Percentiles rank a stretch among this genome's conserved stretches.
Conservation (phyloP, 176 grass and related monocot genomes). For the Ananas comosus region DNA sequence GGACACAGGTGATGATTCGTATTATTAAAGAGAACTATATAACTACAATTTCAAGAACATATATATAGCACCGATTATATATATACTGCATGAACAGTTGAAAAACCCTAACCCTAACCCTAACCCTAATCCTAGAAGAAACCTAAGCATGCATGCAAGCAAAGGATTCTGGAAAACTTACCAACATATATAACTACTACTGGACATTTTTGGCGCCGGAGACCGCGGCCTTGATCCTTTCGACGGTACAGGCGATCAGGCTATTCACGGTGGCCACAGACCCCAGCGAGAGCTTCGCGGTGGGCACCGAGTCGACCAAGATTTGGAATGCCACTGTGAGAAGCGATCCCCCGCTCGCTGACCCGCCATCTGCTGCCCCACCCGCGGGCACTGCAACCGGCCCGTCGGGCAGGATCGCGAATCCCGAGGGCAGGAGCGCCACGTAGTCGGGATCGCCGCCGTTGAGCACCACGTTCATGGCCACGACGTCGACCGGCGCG, state of each 20-base stretch:
- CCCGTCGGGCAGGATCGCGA: slow-evolving; percentile 73
- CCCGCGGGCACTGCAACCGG: background rate
- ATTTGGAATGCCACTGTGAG: slow-evolving; percentile 89
- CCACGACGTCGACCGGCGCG: slow-evolving; percentile 66
- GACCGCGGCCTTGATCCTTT: slow-evolving; percentile 75
- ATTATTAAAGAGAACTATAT: no score
- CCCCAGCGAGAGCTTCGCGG: slow-evolving; percentile 75
- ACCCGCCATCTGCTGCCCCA: background rate
- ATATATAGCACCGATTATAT: no score
- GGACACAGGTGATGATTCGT: no score
- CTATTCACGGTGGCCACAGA: slow-evolving; percentile 84
- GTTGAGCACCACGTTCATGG: slow-evolving; percentile 80
- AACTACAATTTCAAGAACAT: no score
- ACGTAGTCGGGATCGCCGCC: slow-evolving; percentile 73
- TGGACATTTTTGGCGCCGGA: slow-evolving; percentile 12
- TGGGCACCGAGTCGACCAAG: slow-evolving; percentile 66
- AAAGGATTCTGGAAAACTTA: background rate
- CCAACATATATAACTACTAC: background rate
- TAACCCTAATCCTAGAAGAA: no score
- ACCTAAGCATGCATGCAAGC: background rate
- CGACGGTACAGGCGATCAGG: slow-evolving; percentile 73
- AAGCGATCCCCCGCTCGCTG: slow-evolving; percentile 41
- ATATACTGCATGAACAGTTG: no score
- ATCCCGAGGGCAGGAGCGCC: slow-evolving; percentile 61
- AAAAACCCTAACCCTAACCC: no score